Evolutionary conservation across 768 basidiomycete genomes (phyloP).

Genomic region (Tulasnella sp.): DNA sequence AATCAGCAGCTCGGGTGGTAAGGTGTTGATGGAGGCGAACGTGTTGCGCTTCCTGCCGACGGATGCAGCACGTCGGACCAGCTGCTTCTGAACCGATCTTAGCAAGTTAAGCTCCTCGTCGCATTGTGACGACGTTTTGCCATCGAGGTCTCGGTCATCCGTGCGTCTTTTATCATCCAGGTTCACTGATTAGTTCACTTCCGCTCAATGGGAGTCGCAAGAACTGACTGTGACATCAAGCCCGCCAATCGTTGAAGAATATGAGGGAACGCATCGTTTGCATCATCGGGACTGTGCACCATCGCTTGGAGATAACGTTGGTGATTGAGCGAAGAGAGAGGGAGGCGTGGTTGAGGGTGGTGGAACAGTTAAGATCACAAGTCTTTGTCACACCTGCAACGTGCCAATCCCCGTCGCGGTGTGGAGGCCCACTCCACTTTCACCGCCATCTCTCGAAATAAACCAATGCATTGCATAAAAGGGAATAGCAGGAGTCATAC

Average conservation of each 20-base stretch:
- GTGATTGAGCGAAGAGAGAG: neutral
- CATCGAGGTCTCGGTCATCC: neutral
- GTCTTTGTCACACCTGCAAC: too few species aligned
- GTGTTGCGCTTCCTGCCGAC: neutral
- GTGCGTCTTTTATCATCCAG: neutral
- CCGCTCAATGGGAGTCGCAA: neutral
- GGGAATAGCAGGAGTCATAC: too few species aligned
- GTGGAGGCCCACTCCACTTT: too few species aligned
- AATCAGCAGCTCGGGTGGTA: neutral
- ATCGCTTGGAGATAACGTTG: neutral
- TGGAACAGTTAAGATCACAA: neutral
- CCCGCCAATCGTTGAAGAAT: neutral
- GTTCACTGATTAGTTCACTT: neutral
- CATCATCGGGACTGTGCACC: neutral
- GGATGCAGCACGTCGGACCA: neutral
- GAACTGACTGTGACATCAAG: neutral
- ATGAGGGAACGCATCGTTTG: neutral
- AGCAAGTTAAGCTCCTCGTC: neutral
- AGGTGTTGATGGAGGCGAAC: neutral
- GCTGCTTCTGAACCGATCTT: neutral
- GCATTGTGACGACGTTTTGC: neutral
- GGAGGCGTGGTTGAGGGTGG: too few species aligned
- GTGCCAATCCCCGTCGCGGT: too few species aligned
- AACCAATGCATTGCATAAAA: neutral
- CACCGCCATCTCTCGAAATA: too few species aligned